phyloP scores from a whole-genome alignment of 805 yeast species.

The Starmerella sirachaensis region DNA sequence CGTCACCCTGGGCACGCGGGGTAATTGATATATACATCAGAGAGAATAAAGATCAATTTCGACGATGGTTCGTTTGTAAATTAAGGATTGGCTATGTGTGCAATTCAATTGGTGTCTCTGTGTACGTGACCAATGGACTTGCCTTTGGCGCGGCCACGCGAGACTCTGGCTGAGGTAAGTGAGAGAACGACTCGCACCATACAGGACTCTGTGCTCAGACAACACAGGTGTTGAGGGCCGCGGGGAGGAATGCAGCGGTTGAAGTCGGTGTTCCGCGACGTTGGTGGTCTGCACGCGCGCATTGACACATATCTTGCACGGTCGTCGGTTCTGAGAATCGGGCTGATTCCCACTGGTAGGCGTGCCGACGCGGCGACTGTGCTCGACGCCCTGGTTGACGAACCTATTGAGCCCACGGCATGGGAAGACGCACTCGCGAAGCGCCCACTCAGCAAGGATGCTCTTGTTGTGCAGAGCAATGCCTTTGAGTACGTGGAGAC shows the following conservation, averaged over 20 bases:
- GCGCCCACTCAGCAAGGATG: slow-evolving; percentile 27
- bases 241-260: slow-evolving; percentile 20
- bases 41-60: no score
- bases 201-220: no score
- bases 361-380: slow-evolving; percentile 22
- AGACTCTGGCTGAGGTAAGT: no score
- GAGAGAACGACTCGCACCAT: no score
- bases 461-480: slow-evolving; percentile 23
- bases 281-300: slow-evolving; percentile 24
- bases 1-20: no score
- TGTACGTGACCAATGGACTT: no score
- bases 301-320: slow-evolving; percentile 18
- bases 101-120: no score
- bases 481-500: slow-evolving; percentile 25
- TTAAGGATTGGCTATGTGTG: no score
- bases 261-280: slow-evolving; percentile 22
- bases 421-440: slow-evolving; percentile 25
- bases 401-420: slow-evolving; percentile 27
- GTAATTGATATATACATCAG: no score
- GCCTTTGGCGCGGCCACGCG: no score
- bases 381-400: slow-evolving; percentile 27
- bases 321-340: slow-evolving; percentile 23
- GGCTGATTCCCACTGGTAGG: slow-evolving; percentile 24
- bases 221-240: no score
- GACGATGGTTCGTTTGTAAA: no score